Conservation (phyloP, 345 rosid species). For the Eucalyptus polyanthemos region DNA sequence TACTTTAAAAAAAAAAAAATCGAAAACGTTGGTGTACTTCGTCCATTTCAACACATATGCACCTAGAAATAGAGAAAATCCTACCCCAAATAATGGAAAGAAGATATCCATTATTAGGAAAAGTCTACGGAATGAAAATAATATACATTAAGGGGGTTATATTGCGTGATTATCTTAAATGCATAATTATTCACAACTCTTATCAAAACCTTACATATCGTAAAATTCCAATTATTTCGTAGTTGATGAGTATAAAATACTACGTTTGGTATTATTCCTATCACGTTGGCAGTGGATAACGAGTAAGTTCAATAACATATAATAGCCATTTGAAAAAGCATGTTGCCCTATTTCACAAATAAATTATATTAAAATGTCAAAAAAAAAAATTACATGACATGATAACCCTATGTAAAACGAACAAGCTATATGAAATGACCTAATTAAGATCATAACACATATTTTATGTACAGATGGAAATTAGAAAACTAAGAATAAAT, state of each 20-base stretch:
- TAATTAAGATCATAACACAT: neutral
- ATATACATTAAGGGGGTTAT: neutral
- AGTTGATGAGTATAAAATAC: neutral
- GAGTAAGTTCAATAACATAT: no score
- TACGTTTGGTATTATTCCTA: no score
- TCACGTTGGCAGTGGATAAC: no score
- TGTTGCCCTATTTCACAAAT: no score
- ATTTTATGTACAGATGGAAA: neutral
- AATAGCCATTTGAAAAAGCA: no score
- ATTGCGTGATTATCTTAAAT: neutral
- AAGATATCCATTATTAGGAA: neutral
- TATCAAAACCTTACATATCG: neutral
- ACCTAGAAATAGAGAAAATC: neutral
- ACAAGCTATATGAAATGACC: neutral
- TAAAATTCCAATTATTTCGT: accelerated
- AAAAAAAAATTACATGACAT: no score
- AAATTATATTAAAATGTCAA: no score
- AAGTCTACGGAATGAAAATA: neutral
- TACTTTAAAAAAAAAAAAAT: no score
- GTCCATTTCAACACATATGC: no score
- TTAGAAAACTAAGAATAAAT: neutral
- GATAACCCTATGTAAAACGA: no score
- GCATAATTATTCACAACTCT: neutral
- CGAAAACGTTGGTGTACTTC: no score
- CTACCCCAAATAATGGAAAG: neutral